Base-by-base conservation (phyloP, 768 basidiomycete species). In the Imleria badia region DNA sequence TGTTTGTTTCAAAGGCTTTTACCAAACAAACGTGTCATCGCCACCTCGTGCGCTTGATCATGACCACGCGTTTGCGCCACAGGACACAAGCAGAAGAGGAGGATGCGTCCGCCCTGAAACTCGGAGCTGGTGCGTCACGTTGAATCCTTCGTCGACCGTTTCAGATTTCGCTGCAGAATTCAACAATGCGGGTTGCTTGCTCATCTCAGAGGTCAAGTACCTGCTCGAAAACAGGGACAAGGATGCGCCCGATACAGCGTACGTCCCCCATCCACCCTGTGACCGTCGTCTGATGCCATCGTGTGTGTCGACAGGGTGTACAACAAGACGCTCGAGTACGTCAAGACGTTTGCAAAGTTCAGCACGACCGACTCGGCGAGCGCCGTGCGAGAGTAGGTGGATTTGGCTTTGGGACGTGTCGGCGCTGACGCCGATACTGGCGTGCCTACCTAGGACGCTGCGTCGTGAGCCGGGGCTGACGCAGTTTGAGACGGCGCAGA, bases 181-280 rank as follows among this genome's bases (percentile, higher is more conserved):
- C 75, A 91, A 91, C 75, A 91, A 93, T 59, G 89, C 89, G 6
- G 92, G 90, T 78, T 93, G 90, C 71, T 71, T 96, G 66, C 80
- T 94, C 63, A 93, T 95, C 56, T 93, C 91, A 1, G 94, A 96
- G 67, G 94, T 95, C 68, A 92, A 92, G 66, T 90, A 94, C 68
- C 75, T 96, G 45, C 76, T 96, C 29, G 91, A 93, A 72, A 89
- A 90, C 75, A 77, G 90, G 61, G 86, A 91, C 72, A 89, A 92
- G 71, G 88, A 90, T 64, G 88, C 89, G 3, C 91, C 91, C 9
- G 91, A 92, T 65, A 93, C 91, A 52, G 82, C 85, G 93, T 93
- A 66, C 55, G 86, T 51, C 4, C 29, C 17, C n/a, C n/a, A n/a
- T n/a, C n/a, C 7, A 6, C 26, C 26, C 26, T 26, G 26, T 26